Evolutionary conservation across 176 grass and related monocot species (phyloP).

Genomic region (Pontederia crassipes): DNA sequence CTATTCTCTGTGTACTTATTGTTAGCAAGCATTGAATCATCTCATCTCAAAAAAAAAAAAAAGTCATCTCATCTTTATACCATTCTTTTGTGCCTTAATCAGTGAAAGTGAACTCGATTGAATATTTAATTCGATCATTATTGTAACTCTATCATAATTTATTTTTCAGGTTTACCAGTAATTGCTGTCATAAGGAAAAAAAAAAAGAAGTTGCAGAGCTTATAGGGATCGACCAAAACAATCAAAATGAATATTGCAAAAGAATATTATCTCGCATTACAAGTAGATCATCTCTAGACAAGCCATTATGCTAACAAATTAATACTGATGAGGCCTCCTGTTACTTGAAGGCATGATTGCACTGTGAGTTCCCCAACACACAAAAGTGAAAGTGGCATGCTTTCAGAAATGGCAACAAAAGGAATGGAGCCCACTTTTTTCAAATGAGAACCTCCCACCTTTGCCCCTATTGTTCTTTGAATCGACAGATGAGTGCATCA

Average conservation of each 20-base stretch:
- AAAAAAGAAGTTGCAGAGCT: no score
- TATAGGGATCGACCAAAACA: no score
- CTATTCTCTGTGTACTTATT: no score
- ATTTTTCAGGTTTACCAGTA: no score
- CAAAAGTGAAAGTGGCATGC: background rate
- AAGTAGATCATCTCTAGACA: slow-evolving; percentile 3
- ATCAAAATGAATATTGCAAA: background rate
- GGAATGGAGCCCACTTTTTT: background rate
- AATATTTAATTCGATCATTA: no score
- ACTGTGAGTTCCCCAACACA: background rate
- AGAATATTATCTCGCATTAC: slow-evolving; percentile 8
- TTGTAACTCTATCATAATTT: no score
- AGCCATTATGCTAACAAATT: background rate
- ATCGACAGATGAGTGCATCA: background rate
- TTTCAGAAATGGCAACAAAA: slow-evolving; percentile 9
- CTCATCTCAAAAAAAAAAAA: no score
- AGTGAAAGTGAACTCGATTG: no score
- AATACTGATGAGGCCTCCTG: background rate
- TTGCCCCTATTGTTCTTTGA: background rate
- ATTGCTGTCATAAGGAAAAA: no score
- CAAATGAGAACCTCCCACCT: background rate
- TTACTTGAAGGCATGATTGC: background rate
- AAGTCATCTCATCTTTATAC: no score
- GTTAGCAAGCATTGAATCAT: no score
- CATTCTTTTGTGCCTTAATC: no score